These are phyloP conservation scores for Thraustochytrium striatum DNA, from an alignment of 352 stramenopile genomes.

Conservation along the genomic window DNA sequence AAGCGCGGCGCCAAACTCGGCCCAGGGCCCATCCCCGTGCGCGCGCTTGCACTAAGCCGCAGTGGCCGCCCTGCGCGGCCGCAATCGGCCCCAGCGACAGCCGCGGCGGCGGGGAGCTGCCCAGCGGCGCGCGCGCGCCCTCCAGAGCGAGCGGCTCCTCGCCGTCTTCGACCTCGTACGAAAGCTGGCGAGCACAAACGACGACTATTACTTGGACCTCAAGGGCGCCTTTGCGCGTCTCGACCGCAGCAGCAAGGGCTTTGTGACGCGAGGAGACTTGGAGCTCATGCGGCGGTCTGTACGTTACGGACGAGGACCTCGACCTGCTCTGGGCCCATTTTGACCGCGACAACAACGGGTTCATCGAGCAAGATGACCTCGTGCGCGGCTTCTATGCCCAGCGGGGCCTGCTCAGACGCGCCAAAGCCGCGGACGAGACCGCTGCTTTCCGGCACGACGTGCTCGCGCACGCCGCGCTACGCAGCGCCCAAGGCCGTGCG, in stretches of 20 bases:
- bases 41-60: constrained; percentile 8
- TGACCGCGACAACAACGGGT: constrained; percentile 12
- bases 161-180: constrained; percentile 22
- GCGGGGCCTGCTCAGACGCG: neutral
- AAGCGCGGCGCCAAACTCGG: constrained; percentile 6
- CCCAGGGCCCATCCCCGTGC: constrained; percentile 3
- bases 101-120: neutral
- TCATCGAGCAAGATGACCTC: constrained; percentile 13
- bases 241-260: neutral
- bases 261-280: neutral
- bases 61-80: neutral
- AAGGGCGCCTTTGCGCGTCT: constrained; percentile 10
- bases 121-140: neutral
- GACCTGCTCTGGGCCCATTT: constrained; percentile 18
- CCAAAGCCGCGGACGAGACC: neutral
- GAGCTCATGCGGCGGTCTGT: neutral
- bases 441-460: neutral
- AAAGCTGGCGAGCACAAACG: constrained; percentile 15
- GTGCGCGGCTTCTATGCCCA: constrained; percentile 39
- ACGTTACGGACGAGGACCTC: constrained; percentile 4
- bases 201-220: constrained; percentile 25
- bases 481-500: neutral
- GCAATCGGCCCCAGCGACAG: neutral
- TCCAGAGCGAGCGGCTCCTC: neutral
- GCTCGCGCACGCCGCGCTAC: neutral